A percentile compares a stretch with the other conserved stretches of the same genome.
These are phyloP conservation scores for Kodamaea plutei DNA, from an alignment of 1,139 yeast species.

Conservation along the genomic window DNA sequence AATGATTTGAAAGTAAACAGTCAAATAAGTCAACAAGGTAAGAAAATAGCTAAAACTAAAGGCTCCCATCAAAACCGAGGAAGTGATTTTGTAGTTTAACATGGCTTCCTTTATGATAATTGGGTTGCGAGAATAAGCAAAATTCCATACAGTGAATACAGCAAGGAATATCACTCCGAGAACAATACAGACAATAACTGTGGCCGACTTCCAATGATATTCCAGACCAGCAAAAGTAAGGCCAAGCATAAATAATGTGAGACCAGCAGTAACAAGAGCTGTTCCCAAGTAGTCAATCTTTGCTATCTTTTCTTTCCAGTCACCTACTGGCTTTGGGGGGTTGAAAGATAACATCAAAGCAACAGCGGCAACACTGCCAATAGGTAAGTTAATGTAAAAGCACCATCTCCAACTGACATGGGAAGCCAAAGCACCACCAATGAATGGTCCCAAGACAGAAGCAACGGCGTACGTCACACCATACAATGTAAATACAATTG, in stretches of 20 bases:
- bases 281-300: conserved; percentile 49
- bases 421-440: conserved; percentile 65
- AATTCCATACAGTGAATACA: conserved; percentile 47
- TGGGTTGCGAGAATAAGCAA: conserved; percentile 41
- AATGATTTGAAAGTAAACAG: conserved; percentile 56
- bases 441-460: conserved; percentile 58
- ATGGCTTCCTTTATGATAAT: conserved; percentile 44
- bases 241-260: conserved; percentile 44
- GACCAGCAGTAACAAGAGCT: conserved; percentile 34
- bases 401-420: conserved; percentile 76
- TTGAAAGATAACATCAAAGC: conserved; percentile 45
- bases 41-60: conserved; percentile 45
- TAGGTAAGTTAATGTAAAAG: conserved; percentile 66
- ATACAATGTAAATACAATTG: conserved; percentile 46
- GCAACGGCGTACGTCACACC: conserved; percentile 55
- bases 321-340: conserved; percentile 49
- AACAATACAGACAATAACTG: conserved; percentile 50
- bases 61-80: conserved; percentile 35
- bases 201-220: conserved; percentile 50
- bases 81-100: conserved; percentile 29
- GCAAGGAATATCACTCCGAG: conserved; percentile 47
- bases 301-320: conserved; percentile 35
- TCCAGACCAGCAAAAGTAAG: conserved; percentile 51
- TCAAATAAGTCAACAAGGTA: conserved; percentile 39
- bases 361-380: conserved; percentile 54